Evolutionary conservation across 352 stramenopile species (phyloP).

Genomic region (Phytophthora rubi): DNA sequence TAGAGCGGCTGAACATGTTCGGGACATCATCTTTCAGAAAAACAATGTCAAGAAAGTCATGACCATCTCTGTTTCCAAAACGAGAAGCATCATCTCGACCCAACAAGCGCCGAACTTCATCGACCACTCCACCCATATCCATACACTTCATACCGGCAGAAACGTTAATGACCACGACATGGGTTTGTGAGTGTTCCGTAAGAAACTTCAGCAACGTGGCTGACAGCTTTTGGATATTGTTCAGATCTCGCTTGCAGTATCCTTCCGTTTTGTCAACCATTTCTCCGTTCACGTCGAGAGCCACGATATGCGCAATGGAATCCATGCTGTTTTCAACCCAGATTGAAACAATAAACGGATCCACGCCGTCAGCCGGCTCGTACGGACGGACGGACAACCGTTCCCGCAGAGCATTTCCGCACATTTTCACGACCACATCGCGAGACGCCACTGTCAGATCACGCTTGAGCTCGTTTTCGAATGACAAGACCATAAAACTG

Average conservation of each 20-base stretch:
- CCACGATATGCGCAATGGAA: constrained; percentile 84
- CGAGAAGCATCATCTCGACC: constrained; percentile 71
- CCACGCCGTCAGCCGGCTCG: constrained; percentile 74
- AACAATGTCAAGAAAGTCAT: constrained; percentile 88
- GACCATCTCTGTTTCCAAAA: constrained; percentile 78
- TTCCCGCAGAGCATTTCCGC: constrained; percentile 68
- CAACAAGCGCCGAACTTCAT: constrained; percentile 80
- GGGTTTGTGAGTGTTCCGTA: constrained; percentile 78
- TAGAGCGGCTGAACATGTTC: constrained; percentile 89
- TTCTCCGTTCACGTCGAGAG: constrained; percentile 87
- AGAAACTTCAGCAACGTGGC: constrained; percentile 85
- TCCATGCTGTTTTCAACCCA: constrained; percentile 85
- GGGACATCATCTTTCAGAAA: constrained; percentile 90
- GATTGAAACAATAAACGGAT: constrained; percentile 88
- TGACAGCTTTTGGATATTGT: constrained; percentile 76
- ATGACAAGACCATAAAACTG: constrained; percentile 83
- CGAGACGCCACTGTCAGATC: constrained; percentile 76
- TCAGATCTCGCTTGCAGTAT: constrained; percentile 80
- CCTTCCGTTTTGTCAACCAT: constrained; percentile 88
- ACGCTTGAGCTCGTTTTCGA: constrained; percentile 87
- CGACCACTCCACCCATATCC: constrained; percentile 89
- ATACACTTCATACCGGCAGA: constrained; percentile 91
- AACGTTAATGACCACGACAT: constrained; percentile 90
- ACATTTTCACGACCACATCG: constrained; percentile 81
- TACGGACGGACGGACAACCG: constrained; percentile 80